Base-by-base conservation (phyloP, 148 eudicot genomes). In the Pharnaceum exiguum region DNA sequence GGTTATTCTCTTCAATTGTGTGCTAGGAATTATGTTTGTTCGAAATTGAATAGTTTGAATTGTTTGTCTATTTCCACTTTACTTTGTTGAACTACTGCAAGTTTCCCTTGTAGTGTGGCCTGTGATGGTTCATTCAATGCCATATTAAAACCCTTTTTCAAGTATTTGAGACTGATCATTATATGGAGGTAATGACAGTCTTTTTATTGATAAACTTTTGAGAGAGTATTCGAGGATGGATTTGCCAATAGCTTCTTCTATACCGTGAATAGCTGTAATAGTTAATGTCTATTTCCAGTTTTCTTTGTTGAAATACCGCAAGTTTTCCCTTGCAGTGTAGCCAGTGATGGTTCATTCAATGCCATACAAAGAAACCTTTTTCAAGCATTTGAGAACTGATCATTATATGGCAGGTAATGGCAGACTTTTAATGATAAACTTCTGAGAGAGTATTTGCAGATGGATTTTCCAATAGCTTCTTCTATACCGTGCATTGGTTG, bases 111-210 rank as follows among this genome's bases (percentile, higher is more conserved):
- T 36, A 46, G 29, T 19, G 9, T 17, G 22, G 28, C 10, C 18
- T 32, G 4, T 19, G 5, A 13, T 38, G 27, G 8, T 55, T 62
- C 53, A 51, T 66, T 55, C 29, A 51, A 46, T 31, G 63, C 55
- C 35, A 57, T 27, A 28, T 24, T 50, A 19, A 52, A 56, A 6
- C 16, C 15, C 42, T 39, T 27, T 15, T 42, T 75, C 43, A 57
- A 65, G 62, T 58, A 38, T 55, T 42, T 65, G 75, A 72, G 75
- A 62, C 96, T 91, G 82, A 91, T 87, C 86, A 82, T 72, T 69
- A 66, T 64, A 57, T 81, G 90, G 88, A 91, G 98, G 88, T 83
- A 94, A 81, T 91, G 90, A 80, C 96, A 91, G 98, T 83, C 76
- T 30, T 79, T 75, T n/a, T 45, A 77, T 76, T 68, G 83, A 85